phyloP scores from a whole-genome alignment of 2,329 filamentous ascomycete species.

The Capronia americana region DNA sequence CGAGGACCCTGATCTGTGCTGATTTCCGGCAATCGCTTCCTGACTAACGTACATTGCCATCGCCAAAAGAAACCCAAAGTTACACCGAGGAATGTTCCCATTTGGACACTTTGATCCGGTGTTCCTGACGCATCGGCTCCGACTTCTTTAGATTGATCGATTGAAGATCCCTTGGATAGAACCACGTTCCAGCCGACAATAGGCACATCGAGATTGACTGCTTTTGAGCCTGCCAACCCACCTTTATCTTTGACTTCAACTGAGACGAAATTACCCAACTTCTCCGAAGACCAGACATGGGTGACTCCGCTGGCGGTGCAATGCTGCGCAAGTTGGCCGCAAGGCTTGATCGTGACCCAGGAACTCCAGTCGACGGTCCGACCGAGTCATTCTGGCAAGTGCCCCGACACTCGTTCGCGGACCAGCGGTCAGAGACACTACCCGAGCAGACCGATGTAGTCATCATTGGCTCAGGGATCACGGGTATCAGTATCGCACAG shows the following conservation, averaged over 20 bases:
- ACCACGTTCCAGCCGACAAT: not conserved
- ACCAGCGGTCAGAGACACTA: constrained; percentile 35
- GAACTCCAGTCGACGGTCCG: constrained; percentile 46
- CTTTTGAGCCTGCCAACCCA: not conserved
- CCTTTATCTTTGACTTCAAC: not conserved
- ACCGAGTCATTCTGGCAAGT: constrained; percentile 47
- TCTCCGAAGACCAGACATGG: constrained; percentile 10
- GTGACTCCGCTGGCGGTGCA: constrained; percentile 2
- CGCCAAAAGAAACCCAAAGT: not conserved
- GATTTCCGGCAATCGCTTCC: not conserved
- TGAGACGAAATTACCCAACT: not conserved
- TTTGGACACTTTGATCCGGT: not conserved
- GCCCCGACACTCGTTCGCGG: constrained; percentile 40
- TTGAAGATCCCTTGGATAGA: not conserved
- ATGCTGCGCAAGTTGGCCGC: constrained; percentile 25
- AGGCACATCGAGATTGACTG: not conserved
- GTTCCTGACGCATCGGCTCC: not conserved
- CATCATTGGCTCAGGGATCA: constrained; percentile 49
- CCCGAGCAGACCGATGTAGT: constrained; percentile 42
- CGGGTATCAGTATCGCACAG: constrained; percentile 44
- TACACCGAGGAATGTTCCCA: not conserved
- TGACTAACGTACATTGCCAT: not conserved
- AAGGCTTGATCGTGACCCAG: constrained; percentile 42
- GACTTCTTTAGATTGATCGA: not conserved
- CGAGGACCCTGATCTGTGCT: not conserved